Conservation (phyloP, 441 rosid genomes). For the Jatropha multifida region DNA sequence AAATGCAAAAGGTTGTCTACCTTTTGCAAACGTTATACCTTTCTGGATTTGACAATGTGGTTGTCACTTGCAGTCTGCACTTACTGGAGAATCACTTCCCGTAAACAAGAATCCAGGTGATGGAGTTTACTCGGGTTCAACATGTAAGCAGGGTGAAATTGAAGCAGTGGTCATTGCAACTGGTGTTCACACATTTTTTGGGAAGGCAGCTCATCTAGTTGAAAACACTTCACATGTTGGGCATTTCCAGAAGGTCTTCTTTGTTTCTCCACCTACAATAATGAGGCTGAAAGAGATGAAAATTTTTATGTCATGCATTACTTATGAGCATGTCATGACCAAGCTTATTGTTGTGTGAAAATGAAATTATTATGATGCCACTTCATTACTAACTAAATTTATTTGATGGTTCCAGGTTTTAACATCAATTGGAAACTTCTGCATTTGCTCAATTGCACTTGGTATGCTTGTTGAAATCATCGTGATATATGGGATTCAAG, state of each 20-base stretch:
- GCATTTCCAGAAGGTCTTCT: conserved; percentile 65
- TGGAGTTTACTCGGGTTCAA: conserved; percentile 62
- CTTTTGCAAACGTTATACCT: background rate
- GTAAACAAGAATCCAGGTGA: conserved; percentile 54
- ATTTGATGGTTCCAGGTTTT: conserved; percentile 53
- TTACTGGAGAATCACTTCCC: conserved; percentile 66
- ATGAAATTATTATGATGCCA: background rate
- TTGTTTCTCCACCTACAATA: background rate
- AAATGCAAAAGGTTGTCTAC: background rate
- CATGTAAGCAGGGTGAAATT: conserved; percentile 67
- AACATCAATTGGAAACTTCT: conserved; percentile 92
- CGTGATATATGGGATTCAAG: conserved; percentile 83
- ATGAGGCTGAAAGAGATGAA: background rate
- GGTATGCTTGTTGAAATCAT: conserved; percentile 77
- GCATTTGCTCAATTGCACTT: conserved; percentile 80
- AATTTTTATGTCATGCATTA: background rate
- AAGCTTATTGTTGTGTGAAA: background rate
- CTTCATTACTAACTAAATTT: background rate
- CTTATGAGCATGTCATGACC: background rate
- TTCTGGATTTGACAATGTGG: background rate
- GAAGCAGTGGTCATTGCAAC: conserved; percentile 64
- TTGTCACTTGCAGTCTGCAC: conserved; percentile 45
- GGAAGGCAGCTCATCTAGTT: conserved; percentile 71
- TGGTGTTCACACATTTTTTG: conserved; percentile 66
- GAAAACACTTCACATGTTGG: conserved; percentile 60